phyloP scores from a whole-genome alignment of 1,139 yeast species.

The Blastobotrys proliferans region DNA sequence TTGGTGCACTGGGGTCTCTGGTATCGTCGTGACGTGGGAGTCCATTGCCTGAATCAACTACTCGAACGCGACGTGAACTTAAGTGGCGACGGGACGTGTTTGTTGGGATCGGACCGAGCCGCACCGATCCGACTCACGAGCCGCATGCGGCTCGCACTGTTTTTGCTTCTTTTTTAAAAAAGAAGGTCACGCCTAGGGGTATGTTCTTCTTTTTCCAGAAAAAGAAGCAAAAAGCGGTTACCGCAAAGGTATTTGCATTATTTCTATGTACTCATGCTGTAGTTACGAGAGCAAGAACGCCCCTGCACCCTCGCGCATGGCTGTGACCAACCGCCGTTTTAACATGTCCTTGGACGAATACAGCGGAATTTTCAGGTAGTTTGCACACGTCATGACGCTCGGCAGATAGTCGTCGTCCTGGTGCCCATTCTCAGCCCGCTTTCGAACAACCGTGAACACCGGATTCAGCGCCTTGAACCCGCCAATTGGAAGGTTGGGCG shows the following conservation, averaged over 20 bases:
- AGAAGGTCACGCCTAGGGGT: too few species aligned
- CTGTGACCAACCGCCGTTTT: slow-evolving; percentile 55
- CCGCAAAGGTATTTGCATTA: too few species aligned
- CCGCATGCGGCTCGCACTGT: too few species aligned
- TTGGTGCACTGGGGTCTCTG: background rate
- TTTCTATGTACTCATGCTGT: too few species aligned
- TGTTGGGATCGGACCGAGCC: too few species aligned
- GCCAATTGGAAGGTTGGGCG: slow-evolving; percentile 90
- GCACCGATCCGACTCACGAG: too few species aligned
- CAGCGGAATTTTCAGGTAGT: slow-evolving; percentile 83
- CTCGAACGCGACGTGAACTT: too few species aligned
- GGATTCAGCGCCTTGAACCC: slow-evolving; percentile 86
- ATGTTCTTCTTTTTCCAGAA: too few species aligned
- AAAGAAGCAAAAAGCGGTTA: too few species aligned
- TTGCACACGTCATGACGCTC: slow-evolving; percentile 98
- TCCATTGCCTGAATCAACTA: too few species aligned
- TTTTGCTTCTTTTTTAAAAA: too few species aligned
- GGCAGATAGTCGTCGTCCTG: slow-evolving; percentile 84
- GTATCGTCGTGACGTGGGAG: background rate
- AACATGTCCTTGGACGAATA: slow-evolving; percentile 63
- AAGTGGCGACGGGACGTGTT: too few species aligned
- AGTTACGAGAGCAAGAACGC: slow-evolving; percentile 67
- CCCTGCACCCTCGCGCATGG: slow-evolving; percentile 84
- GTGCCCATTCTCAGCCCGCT: slow-evolving; percentile 40
- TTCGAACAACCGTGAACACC: slow-evolving; percentile 84